These are phyloP conservation scores for Pyrenophora tritici-repentis DNA, from an alignment of 2,329 filamentous ascomycete species.

Conservation along the genomic window DNA sequence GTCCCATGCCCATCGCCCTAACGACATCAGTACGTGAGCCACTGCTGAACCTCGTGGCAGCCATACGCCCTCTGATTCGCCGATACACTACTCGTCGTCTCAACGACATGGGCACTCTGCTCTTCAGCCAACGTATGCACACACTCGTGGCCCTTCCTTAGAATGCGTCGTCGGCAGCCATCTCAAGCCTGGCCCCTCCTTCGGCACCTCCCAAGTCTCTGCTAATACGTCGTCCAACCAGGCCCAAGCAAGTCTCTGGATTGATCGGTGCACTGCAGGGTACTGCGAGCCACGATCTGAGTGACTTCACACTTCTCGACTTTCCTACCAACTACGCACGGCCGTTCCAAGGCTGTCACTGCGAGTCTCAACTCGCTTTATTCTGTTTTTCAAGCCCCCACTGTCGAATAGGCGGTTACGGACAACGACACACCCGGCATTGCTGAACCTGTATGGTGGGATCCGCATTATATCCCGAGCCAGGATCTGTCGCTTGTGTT, in stretches of 20 bases:
- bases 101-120: conserved; percentile 36
- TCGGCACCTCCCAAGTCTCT: conserved; percentile 28
- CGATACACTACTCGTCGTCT: conserved; percentile 24
- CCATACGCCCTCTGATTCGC: conserved; percentile 30
- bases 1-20: conserved; percentile 12
- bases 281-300: conserved; percentile 27
- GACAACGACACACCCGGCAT: conserved; percentile 35
- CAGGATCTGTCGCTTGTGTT: conserved; percentile 40
- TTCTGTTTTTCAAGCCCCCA: conserved; percentile 33
- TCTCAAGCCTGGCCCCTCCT: conserved; percentile 33
- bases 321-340: conserved; percentile 37
- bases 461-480: conserved; percentile 27
- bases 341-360: conserved; percentile 24
- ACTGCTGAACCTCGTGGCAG: conserved; percentile 24
- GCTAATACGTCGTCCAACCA: conserved; percentile 30
- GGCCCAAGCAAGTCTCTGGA: conserved; percentile 35
- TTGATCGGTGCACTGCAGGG: conserved; percentile 25
- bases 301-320: conserved; percentile 38
- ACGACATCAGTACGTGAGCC: conserved; percentile 15
- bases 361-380: conserved; percentile 27
- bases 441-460: conserved; percentile 41
- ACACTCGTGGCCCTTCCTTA: conserved; percentile 42
- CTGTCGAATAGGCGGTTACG: conserved; percentile 36
- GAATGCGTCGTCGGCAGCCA: conserved; percentile 31
- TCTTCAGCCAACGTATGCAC: conserved; percentile 38